Percentiles rank a stretch among this genome's conserved stretches.
These are phyloP conservation scores for Colletotrichum costaricense DNA, from an alignment of 2,329 filamentous ascomycete genomes.

Conservation along the genomic window DNA sequence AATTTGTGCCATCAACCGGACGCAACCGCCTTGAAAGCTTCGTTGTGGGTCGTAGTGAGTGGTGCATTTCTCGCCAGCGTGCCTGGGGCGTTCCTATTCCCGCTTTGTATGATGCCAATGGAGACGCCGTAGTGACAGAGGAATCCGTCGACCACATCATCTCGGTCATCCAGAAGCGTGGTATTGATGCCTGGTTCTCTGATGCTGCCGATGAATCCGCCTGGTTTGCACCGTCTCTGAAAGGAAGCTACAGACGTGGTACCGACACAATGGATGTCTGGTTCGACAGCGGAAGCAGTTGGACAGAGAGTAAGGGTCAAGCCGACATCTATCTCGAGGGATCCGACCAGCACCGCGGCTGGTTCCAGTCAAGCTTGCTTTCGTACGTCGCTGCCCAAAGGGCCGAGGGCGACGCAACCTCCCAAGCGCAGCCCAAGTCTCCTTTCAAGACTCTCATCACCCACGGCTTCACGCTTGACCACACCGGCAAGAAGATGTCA, in stretches of 20 bases:
- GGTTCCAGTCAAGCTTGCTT: slow-evolving; percentile 97
- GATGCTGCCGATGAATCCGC: slow-evolving; percentile 79
- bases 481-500: slow-evolving; percentile 96
- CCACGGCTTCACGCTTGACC: slow-evolving; percentile 93
- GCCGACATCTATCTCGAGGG: slow-evolving; percentile 95
- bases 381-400: slow-evolving; percentile 79
- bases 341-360: slow-evolving; percentile 94
- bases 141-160: slow-evolving; percentile 89
- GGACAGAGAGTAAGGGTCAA: slow-evolving; percentile 70
- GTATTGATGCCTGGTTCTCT: slow-evolving; percentile 95
- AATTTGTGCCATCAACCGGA: slow-evolving; percentile 82
- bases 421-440: slow-evolving; percentile 51
- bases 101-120: slow-evolving; percentile 80
- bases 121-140: slow-evolving; percentile 81
- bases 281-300: slow-evolving; percentile 98
- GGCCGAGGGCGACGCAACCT: slow-evolving; percentile 42
- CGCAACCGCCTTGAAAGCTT: slow-evolving; percentile 85
- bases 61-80: slow-evolving; percentile 97
- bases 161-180: slow-evolving; percentile 77
- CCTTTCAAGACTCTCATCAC: slow-evolving; percentile 94
- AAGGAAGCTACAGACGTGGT: slow-evolving; percentile 75
- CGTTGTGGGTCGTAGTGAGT: slow-evolving; percentile 87
- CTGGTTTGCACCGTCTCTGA: slow-evolving; percentile 79
- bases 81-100: slow-evolving; percentile 98
- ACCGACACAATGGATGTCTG: slow-evolving; percentile 99